These are phyloP conservation scores for Graphilbum sp. DNA, from an alignment of 2,329 filamentous ascomycete species.

Conservation along the genomic window DNA sequence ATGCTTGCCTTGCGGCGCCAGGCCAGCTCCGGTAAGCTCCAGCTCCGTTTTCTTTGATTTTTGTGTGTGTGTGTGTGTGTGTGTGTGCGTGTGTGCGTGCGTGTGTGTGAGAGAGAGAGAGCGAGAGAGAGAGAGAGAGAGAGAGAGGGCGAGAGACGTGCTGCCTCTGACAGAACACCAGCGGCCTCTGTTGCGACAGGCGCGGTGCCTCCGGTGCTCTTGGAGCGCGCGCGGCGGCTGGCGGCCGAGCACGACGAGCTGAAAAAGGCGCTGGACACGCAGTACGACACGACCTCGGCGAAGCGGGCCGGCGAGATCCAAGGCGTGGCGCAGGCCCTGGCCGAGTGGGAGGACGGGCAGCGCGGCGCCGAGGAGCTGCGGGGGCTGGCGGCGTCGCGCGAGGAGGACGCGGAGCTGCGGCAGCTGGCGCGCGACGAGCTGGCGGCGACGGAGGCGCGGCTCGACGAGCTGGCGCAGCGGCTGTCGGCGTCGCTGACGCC, in stretches of 20 bases:
- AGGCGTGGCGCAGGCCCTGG: slow-evolving; percentile 38
- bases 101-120: too few species aligned
- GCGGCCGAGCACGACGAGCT: slow-evolving; percentile 40
- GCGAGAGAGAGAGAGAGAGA: too few species aligned
- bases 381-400: slow-evolving; percentile 31
- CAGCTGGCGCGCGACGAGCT: slow-evolving; percentile 72
- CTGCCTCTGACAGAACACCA: neutral
- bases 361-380: slow-evolving; percentile 37
- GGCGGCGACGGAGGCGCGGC: slow-evolving; percentile 40
- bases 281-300: slow-evolving; percentile 40
- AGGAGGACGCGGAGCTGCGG: slow-evolving; percentile 53
- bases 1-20: slow-evolving; percentile 19
- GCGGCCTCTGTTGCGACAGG: slow-evolving; percentile 9
- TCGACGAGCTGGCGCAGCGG: slow-evolving; percentile 46
- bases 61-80: too few species aligned
- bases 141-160: too few species aligned
- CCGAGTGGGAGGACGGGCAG: slow-evolving; percentile 39
- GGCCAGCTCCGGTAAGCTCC: slow-evolving; percentile 25
- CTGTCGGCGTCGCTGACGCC: slow-evolving; percentile 71
- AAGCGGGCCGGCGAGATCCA: slow-evolving; percentile 46
- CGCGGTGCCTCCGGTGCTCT: slow-evolving; percentile 34
- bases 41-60: neutral
- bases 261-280: slow-evolving; percentile 29
- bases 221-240: slow-evolving; percentile 41
- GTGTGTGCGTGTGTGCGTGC: too few species aligned